These are phyloP conservation scores for Didymella pinodella DNA, from an alignment of 2,329 filamentous ascomycete genomes.

Conservation along the genomic window DNA sequence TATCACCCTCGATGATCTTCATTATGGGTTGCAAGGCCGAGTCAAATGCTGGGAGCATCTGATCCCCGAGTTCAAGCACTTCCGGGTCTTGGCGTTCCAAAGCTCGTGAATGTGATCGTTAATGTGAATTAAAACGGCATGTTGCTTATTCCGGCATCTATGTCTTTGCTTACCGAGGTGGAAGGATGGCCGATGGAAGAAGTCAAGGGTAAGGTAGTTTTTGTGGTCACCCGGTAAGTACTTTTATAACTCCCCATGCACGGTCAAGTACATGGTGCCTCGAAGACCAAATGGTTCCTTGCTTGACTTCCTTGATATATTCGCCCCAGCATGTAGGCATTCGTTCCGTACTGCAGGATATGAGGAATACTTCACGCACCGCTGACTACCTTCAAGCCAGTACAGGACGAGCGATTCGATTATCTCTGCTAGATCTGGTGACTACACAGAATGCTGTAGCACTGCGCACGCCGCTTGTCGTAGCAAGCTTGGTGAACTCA, in stretches of 20 bases:
- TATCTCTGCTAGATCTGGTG: not conserved
- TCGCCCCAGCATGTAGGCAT: not conserved
- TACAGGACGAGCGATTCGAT: not conserved
- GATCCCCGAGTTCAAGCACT: not conserved
- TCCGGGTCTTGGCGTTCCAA: not conserved
- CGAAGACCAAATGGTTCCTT: not conserved
- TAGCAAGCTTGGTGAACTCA: not conserved
- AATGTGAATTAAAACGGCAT: not conserved
- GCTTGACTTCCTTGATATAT: not conserved
- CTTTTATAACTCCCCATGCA: not conserved
- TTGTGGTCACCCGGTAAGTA: not conserved
- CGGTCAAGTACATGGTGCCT: not conserved
- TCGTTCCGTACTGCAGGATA: not conserved
- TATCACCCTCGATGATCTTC: not conserved
- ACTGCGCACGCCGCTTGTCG: not conserved
- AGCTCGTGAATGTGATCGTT: not conserved
- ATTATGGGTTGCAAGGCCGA: slow-evolving; percentile 1
- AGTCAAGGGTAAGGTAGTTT: not conserved
- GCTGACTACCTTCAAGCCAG: not conserved
- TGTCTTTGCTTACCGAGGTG: not conserved
- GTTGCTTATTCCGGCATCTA: not conserved
- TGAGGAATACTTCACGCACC: not conserved
- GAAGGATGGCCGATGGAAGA: not conserved
- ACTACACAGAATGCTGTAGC: not conserved
- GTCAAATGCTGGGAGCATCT: not conserved